Conservation (phyloP, 2,329 filamentous ascomycete species). For the Fusarium nanum region DNA sequence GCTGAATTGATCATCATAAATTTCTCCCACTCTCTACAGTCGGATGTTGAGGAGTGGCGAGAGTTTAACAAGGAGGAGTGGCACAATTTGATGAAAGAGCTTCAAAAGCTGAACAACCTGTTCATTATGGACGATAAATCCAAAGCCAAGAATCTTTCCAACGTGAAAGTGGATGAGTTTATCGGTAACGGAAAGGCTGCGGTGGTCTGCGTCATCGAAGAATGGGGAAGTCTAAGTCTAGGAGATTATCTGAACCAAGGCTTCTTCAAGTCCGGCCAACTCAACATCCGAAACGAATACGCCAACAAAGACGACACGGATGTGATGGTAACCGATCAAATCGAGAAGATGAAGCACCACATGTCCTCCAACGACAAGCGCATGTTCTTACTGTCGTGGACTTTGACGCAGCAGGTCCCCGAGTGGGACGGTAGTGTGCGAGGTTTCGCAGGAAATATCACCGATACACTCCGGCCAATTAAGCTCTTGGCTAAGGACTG, state of each 20-base stretch:
- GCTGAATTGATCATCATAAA: neutral
- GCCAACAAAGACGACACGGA: conserved; percentile 11
- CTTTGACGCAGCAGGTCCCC: conserved; percentile 3
- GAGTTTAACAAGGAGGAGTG: conserved; percentile 24
- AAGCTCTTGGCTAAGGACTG: conserved; percentile 2
- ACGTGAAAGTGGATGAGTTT: neutral
- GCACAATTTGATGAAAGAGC: conserved; percentile 15
- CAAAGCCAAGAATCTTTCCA: conserved; percentile 8
- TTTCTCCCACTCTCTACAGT: conserved; percentile 15
- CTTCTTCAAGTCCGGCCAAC: conserved; percentile 4
- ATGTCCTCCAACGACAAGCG: conserved; percentile 18
- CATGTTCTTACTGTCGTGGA: conserved; percentile 13
- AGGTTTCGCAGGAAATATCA: neutral
- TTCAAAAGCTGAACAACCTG: neutral
- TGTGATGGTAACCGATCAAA: conserved; percentile 9
- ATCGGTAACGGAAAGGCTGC: conserved; percentile 7
- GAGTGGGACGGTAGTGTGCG: conserved; percentile 3
- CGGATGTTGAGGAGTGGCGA: conserved; percentile 6
- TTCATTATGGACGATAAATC: conserved; percentile 2
- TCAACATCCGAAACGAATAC: conserved; percentile 21
- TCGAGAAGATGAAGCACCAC: conserved; percentile 17
- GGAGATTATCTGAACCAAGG: conserved; percentile 12
- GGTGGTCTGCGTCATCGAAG: neutral
- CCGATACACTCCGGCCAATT: neutral
- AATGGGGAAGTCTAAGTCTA: neutral